phyloP scores from a whole-genome alignment of 2,329 filamentous ascomycete species.

The Talaromyces albobiverticillius region DNA sequence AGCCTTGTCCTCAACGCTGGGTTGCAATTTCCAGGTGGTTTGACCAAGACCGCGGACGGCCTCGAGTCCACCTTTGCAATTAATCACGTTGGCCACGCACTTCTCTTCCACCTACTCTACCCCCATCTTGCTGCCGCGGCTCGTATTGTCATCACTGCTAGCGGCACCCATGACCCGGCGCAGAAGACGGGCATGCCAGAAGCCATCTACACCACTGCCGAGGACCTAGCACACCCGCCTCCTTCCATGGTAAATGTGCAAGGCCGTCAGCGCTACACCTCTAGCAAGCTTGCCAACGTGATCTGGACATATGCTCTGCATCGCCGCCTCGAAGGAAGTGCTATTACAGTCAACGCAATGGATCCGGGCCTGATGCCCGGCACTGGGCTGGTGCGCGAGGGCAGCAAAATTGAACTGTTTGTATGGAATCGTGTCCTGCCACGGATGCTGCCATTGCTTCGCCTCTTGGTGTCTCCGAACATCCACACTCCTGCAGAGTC shows the following conservation, averaged over 20 bases:
- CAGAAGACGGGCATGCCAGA: conserved; percentile 43
- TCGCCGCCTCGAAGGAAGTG: conserved; percentile 27
- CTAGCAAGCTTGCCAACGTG: conserved; percentile 48
- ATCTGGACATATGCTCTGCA: conserved; percentile 49
- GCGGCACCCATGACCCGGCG: conserved; percentile 49
- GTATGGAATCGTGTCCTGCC: conserved; percentile 38
- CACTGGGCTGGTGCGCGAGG: conserved; percentile 42
- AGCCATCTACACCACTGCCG: conserved; percentile 43
- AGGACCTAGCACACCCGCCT: conserved; percentile 45
- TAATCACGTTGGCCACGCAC: conserved; percentile 51
- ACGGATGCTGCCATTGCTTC: conserved; percentile 36
- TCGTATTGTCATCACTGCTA: conserved; percentile 45
- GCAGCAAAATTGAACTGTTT: conserved; percentile 24
- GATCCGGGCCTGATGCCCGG: conserved; percentile 52
- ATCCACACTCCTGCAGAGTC: conserved; percentile 41
- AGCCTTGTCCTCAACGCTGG: conserved; percentile 50
- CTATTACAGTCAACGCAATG: conserved; percentile 36
- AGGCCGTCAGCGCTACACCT: conserved; percentile 44
- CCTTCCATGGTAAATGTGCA: conserved; percentile 23
- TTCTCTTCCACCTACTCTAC: conserved; percentile 49
- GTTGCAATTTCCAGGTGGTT: conserved; percentile 40
- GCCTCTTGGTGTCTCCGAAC: conserved; percentile 32
- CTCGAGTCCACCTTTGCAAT: conserved; percentile 51
- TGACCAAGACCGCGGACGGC: conserved; percentile 41
- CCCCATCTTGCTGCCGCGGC: conserved; percentile 40